Conservation (phyloP, 805 yeast species). For the Monosporozyma servazzii region DNA sequence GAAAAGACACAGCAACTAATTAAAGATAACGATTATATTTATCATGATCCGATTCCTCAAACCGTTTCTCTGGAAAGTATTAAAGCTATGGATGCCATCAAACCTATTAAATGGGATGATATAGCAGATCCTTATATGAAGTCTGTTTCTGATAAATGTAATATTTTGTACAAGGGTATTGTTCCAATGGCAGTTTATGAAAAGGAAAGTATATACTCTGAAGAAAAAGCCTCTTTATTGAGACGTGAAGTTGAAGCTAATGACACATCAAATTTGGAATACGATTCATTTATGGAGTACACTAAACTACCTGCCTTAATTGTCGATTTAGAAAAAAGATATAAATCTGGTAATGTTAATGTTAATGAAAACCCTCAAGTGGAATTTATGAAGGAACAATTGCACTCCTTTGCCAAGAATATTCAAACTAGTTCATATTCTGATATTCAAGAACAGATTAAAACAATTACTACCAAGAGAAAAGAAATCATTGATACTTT, state of each 20-base stretch:
- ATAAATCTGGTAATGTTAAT: slow-evolving; percentile 24
- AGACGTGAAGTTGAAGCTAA: slow-evolving; percentile 66
- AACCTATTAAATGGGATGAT: slow-evolving; percentile 61
- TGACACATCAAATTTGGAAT: slow-evolving; percentile 72
- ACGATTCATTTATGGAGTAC: slow-evolving; percentile 69
- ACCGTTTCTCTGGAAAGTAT: slow-evolving; percentile 27
- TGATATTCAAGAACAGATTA: slow-evolving; percentile 30
- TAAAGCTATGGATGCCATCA: slow-evolving; percentile 51
- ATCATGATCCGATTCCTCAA: slow-evolving; percentile 68
- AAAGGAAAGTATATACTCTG: slow-evolving; percentile 78
- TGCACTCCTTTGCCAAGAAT: slow-evolving; percentile 21
- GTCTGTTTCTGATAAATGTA: slow-evolving; percentile 29
- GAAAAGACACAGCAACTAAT: slow-evolving; percentile 36
- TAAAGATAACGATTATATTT: slow-evolving; percentile 84
- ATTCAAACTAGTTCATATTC: slow-evolving; percentile 22
- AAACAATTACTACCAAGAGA: slow-evolving; percentile 27
- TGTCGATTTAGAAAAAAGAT: slow-evolving; percentile 38
- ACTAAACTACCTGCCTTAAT: slow-evolving; percentile 65
- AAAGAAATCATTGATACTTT: slow-evolving; percentile 29
- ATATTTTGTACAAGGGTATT: slow-evolving; percentile 63
- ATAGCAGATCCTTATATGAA: slow-evolving; percentile 36
- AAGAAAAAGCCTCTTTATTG: slow-evolving; percentile 70
- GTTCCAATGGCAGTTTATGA: slow-evolving; percentile 85
- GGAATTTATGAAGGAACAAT: slow-evolving; percentile 26
- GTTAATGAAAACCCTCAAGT: slow-evolving; percentile 15